Evolutionary conservation across 768 basidiomycete genomes (phyloP).

Genomic region (Tephrocybe sp.): DNA sequence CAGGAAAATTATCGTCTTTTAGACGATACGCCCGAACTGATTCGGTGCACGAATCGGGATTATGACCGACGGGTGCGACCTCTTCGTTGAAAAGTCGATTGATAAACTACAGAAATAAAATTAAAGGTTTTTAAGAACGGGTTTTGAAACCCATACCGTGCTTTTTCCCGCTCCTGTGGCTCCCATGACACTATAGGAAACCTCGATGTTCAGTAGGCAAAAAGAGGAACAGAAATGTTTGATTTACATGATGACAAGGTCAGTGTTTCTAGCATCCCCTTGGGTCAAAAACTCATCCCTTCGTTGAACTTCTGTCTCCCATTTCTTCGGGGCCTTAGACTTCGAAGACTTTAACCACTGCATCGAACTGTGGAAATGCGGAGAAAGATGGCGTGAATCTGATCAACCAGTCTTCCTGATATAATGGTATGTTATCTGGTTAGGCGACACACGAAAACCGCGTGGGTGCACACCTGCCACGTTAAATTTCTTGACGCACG

Average conservation of each 20-base stretch:
- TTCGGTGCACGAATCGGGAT: not conserved
- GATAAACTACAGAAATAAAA: not conserved
- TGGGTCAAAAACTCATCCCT: not conserved
- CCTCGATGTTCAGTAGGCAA: not conserved
- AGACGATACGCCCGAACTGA: not conserved
- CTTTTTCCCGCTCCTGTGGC: not conserved
- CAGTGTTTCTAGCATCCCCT: not conserved
- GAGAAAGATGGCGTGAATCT: not conserved
- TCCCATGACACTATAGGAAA: not conserved
- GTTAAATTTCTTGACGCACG: too few species aligned
- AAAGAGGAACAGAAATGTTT: not conserved
- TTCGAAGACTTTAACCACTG: not conserved
- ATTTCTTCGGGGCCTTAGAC: not conserved
- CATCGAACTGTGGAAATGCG: not conserved
- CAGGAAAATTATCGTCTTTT: not conserved
- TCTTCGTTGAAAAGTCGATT: not conserved
- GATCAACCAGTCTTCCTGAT: too few species aligned
- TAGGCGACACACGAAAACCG: too few species aligned
- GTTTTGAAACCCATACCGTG: not conserved
- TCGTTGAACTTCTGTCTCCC: not conserved
- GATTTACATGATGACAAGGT: not conserved
- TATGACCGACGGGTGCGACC: not conserved
- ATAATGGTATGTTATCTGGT: too few species aligned
- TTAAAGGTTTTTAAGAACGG: not conserved
- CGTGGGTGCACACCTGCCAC: too few species aligned